Evolutionary conservation across 345 rosid species (phyloP).

Genomic region (Eucalyptus camaldulensis): DNA sequence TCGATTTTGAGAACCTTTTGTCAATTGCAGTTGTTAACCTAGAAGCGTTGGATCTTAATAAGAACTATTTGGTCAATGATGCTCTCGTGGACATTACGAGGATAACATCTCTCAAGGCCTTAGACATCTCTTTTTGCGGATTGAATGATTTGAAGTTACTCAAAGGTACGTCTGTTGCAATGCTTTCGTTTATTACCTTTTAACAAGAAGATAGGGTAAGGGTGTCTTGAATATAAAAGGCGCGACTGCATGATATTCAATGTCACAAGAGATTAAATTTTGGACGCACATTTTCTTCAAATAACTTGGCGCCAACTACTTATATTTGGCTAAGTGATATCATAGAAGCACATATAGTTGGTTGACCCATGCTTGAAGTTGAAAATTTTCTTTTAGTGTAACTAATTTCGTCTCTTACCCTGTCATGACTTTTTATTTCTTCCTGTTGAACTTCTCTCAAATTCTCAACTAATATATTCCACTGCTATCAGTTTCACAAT

Average conservation of each 20-base stretch:
- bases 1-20: background rate
- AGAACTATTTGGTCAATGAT: background rate
- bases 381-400: too few relatives aligned
- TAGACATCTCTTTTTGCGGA: fast-evolving
- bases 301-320: background rate
- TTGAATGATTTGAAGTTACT: background rate
- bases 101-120: background rate
- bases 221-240: background rate
- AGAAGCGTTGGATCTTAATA: fast-evolving
- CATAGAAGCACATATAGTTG: too few relatives aligned
- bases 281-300: too few relatives aligned
- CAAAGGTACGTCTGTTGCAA: background rate
- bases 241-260: background rate
- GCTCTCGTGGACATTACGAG: background rate
- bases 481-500: too few relatives aligned
- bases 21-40: background rate
- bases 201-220: background rate
- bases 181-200: background rate
- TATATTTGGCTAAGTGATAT: background rate
- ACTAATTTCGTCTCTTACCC: too few relatives aligned
- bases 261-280: too few relatives aligned
- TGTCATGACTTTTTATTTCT: too few relatives aligned
- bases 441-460: too few relatives aligned
- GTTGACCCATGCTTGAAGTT: too few relatives aligned
- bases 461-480: too few relatives aligned